Evolutionary conservation across 2,329 filamentous ascomycete genomes (phyloP), one percentile per base, ranked within the genome.

Genomic region (Aspergillus versicolor): DNA sequence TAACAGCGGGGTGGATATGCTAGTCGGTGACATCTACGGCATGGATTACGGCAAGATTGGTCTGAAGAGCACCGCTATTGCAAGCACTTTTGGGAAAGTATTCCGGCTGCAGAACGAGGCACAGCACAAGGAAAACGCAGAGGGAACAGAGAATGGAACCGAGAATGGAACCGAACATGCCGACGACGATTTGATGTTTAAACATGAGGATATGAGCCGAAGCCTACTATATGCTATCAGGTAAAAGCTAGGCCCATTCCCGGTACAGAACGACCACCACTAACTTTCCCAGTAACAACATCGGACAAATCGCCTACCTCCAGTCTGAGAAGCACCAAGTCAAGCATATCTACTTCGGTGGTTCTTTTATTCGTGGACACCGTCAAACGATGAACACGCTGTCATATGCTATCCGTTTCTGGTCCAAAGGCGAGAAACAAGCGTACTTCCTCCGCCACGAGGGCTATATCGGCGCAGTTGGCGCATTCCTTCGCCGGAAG

Each of bases 321-420:
- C 94, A 97, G 72, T 94, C 91, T 5, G 92, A 97, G 73, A 94
- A 96, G 70, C 93, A 99, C 77, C 85, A 88, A 45, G 81, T 97
- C 24, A 89, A 90, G 61, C 87, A 93, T 69, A 97, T 99, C 60
- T 99, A 99, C 79, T 99, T 99, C 75, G 94, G 94, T 21, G 94
- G 94, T 22, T 94, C 90, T 6, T 99, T 97, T 72, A 97, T 99
- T 70, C 88, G 94, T 42, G 94, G 94, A 41, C 94, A 99, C 74
- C 87, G 90, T 15, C 94, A 97, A 77, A 99, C 94, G 12, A 99
- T 99, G 85, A 96, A 97, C 75, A 97, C 94, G 0, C 81, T 99
- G 9, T 92, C 89, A 54, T 99, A 96, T 70, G 94, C 93, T 70
- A 97, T 99, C 77, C 91, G 91, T 66, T 99, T 97, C 77, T 99